These are phyloP conservation scores for Trichosanthes cucumerina DNA, from an alignment of 306 rosid genomes.

Conservation along the genomic window DNA sequence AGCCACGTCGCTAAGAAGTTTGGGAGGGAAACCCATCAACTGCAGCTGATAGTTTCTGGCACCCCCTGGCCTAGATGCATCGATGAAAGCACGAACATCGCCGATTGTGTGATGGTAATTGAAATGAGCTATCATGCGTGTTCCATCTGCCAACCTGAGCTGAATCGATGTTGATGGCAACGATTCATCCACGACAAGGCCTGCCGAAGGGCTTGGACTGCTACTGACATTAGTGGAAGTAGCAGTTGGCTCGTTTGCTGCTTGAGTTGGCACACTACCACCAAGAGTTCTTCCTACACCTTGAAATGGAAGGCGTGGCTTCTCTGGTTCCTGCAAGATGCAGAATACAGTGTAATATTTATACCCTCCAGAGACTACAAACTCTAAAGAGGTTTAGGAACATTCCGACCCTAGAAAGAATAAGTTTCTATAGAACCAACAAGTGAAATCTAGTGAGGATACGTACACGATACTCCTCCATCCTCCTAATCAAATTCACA, in stretches of 20 bases:
- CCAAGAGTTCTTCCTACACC: constrained; percentile 96
- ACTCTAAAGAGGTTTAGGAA: neutral
- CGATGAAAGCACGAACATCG: constrained; percentile 60
- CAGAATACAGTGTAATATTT: neutral
- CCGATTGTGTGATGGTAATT: constrained; percentile 53
- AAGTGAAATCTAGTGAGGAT: constrained; percentile 10
- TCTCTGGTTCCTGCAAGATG: constrained; percentile 63
- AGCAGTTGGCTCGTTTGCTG: constrained; percentile 28
- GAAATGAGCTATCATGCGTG: constrained; percentile 63
- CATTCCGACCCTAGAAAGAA: neutral
- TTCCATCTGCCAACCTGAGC: constrained; percentile 85
- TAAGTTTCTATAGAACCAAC: neutral
- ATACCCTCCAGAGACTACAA: neutral
- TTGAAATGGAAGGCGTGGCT: constrained; percentile 52
- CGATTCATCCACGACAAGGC: constrained; percentile 55
- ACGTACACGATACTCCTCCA: constrained; percentile 73
- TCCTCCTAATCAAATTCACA: constrained; percentile 80
- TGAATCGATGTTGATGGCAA: constrained; percentile 77
- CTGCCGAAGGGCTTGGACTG: constrained; percentile 32
- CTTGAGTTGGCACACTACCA: constrained; percentile 49
- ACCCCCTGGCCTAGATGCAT: constrained; percentile 59
- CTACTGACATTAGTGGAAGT: constrained; percentile 24
- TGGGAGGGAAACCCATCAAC: constrained; percentile 91
- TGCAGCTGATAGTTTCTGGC: constrained; percentile 64
- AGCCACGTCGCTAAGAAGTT: constrained; percentile 51